phyloP scores from a whole-genome alignment of 345 rosid species.

The Salix caprea region DNA sequence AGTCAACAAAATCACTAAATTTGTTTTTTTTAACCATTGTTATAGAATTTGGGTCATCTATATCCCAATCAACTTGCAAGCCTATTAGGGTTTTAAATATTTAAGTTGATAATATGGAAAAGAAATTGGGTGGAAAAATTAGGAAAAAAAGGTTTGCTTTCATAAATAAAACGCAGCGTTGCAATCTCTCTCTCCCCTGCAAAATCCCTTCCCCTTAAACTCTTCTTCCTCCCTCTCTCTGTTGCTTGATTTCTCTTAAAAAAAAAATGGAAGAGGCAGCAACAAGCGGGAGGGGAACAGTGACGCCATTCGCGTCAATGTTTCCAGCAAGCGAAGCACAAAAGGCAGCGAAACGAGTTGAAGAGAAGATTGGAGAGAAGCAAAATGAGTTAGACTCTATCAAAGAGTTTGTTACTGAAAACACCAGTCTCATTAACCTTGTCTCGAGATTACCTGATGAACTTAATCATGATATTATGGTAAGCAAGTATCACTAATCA shows the following conservation, averaged over 20 bases:
- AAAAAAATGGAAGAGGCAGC: conserved; percentile 22
- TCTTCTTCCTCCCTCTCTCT: not conserved
- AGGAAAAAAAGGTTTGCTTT: not conserved
- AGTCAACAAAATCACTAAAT: not conserved
- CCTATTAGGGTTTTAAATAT: not conserved
- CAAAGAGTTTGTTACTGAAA: conserved; percentile 57
- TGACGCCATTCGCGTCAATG: conserved; percentile 62
- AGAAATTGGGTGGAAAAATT: not conserved
- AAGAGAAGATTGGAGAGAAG: conserved; percentile 55
- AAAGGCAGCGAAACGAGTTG: conserved; percentile 67
- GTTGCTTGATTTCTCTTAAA: not conserved
- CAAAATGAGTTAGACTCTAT: conserved; percentile 46
- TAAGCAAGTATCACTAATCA: conserved; percentile 8
- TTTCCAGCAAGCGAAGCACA: conserved; percentile 57
- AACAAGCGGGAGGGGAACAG: conserved; percentile 45
- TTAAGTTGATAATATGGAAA: not conserved
- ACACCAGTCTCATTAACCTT: conserved; percentile 53
- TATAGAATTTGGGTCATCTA: too few relatives aligned
- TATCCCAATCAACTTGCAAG: too few relatives aligned
- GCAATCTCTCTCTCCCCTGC: not conserved
- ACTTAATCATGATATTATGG: conserved; percentile 82
- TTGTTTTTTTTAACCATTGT: too few relatives aligned
- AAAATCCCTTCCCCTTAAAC: not conserved
- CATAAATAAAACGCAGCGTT: not conserved
- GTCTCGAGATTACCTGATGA: conserved; percentile 69